Conservation (phyloP, 2,329 filamentous ascomycete species). For the Fusarium phyllophilum region DNA sequence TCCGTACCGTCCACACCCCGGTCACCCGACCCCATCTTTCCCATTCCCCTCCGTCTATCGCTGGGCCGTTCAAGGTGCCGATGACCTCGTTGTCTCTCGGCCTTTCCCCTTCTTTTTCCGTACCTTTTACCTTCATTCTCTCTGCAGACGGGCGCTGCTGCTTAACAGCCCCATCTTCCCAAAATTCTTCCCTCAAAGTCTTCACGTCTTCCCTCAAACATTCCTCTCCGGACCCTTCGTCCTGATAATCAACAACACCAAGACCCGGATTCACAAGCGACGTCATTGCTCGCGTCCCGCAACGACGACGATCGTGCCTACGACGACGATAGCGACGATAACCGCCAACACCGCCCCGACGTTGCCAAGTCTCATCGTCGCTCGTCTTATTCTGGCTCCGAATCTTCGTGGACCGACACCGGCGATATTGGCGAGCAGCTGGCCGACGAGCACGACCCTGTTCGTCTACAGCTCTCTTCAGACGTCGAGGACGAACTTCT, state of each 20-base stretch:
- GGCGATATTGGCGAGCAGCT: conserved; percentile 95
- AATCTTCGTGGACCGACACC: conserved; percentile 89
- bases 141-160: conserved; percentile 76
- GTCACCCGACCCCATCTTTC: conserved; percentile 47
- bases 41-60: conserved; percentile 39
- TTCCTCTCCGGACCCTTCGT: conserved; percentile 82
- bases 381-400: conserved; percentile 66
- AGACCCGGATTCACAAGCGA: conserved; percentile 55
- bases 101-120: conserved; percentile 40
- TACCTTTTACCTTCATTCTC: conserved; percentile 49
- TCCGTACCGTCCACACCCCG: conserved; percentile 34
- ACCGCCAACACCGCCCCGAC: conserved; percentile 47
- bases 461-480: conserved; percentile 74
- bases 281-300: conserved; percentile 49
- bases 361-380: conserved; percentile 24
- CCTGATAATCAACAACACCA: conserved; percentile 47
- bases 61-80: conserved; percentile 43
- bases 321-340: conserved; percentile 53
- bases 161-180: conserved; percentile 78
- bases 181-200: conserved; percentile 84
- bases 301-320: conserved; percentile 57
- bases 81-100: conserved; percentile 43
- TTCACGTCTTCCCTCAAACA: conserved; percentile 80
- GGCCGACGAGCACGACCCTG: conserved; percentile 81
- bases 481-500: conserved; percentile 72